Percentiles rank a stretch among this genome's conserved stretches.
Conservation (phyloP, 345 rosid species). For the Reutealis trisperma region DNA sequence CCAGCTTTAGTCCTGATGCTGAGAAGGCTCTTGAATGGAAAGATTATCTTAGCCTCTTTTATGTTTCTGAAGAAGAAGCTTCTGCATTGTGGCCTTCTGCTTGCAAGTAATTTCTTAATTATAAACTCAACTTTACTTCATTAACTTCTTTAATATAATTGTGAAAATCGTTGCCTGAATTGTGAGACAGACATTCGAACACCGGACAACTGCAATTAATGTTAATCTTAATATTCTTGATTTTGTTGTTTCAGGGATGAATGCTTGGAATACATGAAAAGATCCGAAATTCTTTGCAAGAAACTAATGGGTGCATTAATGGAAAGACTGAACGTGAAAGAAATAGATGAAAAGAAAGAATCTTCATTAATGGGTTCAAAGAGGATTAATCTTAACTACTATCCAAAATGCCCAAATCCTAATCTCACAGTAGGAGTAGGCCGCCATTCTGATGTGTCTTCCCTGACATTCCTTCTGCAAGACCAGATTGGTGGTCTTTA, state of each 20-base stretch:
- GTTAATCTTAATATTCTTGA: not conserved
- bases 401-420: constrained; percentile 30
- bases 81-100: constrained; percentile 44
- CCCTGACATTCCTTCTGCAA: constrained; percentile 25
- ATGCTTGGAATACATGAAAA: constrained; percentile 46
- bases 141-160: not conserved
- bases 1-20: constrained; percentile 13
- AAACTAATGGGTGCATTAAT: constrained; percentile 41
- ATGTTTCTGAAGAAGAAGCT: constrained; percentile 46
- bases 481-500: constrained; percentile 29
- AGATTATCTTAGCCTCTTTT: constrained; percentile 54
- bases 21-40: constrained; percentile 48
- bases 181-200: too few species aligned
- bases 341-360: constrained; percentile 35
- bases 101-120: constrained; percentile 14
- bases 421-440: constrained; percentile 21
- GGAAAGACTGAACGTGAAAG: constrained; percentile 40
- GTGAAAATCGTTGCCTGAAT: too few species aligned
- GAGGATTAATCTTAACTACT: constrained; percentile 31
- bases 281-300: constrained; percentile 37
- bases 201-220: too few species aligned
- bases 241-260: constrained; percentile 34
- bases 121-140: not conserved
- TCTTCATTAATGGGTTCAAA: constrained; percentile 18
- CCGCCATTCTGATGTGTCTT: constrained; percentile 24